Conservation (phyloP, 1,284 basidiomycete genomes). For the Volvariella surrecta region DNA sequence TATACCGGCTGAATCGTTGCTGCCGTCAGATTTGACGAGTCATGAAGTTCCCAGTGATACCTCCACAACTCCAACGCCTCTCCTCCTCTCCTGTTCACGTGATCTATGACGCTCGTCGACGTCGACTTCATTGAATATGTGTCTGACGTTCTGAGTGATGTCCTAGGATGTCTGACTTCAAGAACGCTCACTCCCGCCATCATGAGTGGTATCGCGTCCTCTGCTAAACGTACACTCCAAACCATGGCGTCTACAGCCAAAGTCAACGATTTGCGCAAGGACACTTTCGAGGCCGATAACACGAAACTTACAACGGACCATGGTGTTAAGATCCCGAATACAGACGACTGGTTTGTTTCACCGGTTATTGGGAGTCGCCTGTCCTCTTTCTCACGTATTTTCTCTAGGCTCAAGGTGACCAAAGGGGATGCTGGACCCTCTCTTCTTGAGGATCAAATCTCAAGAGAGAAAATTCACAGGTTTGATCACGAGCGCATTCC, state of each 20-base stretch:
- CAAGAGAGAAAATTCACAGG: slow-evolving; percentile 63
- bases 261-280: not conserved
- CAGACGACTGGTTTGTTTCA: slow-evolving; percentile 51
- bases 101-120: too few relatives aligned
- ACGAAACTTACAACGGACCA: slow-evolving; percentile 47
- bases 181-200: too few relatives aligned
- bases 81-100: too few relatives aligned
- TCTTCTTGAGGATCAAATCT: slow-evolving; percentile 61
- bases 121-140: too few relatives aligned
- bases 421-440: slow-evolving; percentile 41
- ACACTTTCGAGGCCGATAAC: slow-evolving; percentile 1
- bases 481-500: slow-evolving; percentile 85
- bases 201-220: not conserved
- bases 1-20: too few relatives aligned
- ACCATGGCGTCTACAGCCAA: not conserved
- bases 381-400: not conserved
- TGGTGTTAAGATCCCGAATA: slow-evolving; percentile 50
- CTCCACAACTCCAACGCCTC: too few relatives aligned
- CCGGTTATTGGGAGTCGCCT: not conserved
- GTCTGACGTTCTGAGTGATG: too few relatives aligned
- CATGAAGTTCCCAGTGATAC: too few relatives aligned
- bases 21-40: too few relatives aligned
- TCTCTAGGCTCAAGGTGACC: slow-evolving; percentile 42
- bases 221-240: not conserved
- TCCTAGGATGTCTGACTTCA: too few relatives aligned